phyloP scores from a whole-genome alignment of 2,329 filamentous ascomycete species.

The Colletotrichum euphorbiae region DNA sequence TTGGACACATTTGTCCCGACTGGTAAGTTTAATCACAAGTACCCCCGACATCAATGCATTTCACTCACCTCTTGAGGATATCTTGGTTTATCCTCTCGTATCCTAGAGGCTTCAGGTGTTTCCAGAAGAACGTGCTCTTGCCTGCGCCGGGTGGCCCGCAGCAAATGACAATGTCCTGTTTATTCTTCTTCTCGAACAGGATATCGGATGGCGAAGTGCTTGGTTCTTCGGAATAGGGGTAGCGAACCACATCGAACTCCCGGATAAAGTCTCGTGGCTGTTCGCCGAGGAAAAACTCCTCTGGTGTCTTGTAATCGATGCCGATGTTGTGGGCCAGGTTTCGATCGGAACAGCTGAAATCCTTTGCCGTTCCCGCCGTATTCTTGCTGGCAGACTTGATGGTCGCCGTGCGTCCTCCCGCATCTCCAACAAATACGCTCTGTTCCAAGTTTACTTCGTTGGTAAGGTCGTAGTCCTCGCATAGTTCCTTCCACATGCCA shows the following conservation, averaged over 20 bases:
- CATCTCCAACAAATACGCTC: constrained; percentile 93
- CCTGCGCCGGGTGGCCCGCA: constrained; percentile 91
- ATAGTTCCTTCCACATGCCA: constrained; percentile 84
- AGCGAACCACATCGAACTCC: constrained; percentile 76
- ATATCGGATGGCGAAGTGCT: constrained; percentile 46
- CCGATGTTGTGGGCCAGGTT: constrained; percentile 90
- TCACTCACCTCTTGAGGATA: constrained; percentile 73
- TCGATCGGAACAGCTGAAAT: constrained; percentile 76
- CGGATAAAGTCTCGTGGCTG: constrained; percentile 73
- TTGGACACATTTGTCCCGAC: constrained; percentile 75
- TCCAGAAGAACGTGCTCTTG: constrained; percentile 92
- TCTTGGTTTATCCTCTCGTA: constrained; percentile 94
- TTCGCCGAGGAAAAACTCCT: constrained; percentile 87
- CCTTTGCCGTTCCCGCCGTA: constrained; percentile 55
- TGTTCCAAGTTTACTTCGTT: constrained; percentile 72
- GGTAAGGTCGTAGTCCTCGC: constrained; percentile 69
- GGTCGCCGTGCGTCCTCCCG: constrained; percentile 71
- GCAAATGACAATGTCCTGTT: constrained; percentile 83
- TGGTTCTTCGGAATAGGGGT: constrained; percentile 56
- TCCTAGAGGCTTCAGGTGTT: constrained; percentile 78
- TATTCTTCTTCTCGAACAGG: constrained; percentile 70
- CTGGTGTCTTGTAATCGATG: constrained; percentile 84
- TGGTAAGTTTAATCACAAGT: constrained; percentile 39
- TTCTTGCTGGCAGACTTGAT: constrained; percentile 42
- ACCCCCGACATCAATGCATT: accelerated